Evolutionary conservation across 805 yeast species (phyloP).

Genomic region (Ogataea thermomethanolica): DNA sequence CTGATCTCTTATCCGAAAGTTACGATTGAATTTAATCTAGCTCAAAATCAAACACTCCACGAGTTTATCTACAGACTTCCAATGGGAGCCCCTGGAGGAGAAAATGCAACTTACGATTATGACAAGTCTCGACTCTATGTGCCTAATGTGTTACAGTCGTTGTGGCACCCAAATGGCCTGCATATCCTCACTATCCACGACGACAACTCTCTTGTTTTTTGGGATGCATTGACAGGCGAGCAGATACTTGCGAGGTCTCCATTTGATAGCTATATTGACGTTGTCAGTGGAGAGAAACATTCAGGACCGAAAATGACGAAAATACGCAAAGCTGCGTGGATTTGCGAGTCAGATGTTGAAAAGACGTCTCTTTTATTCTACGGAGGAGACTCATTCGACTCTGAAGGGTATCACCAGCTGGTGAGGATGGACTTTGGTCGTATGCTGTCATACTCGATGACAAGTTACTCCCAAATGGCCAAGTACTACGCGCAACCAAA

Average conservation of each 20-base stretch:
- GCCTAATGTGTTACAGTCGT: conserved; percentile 43
- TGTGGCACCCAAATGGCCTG: conserved; percentile 91
- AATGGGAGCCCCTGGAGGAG: conserved; percentile 72
- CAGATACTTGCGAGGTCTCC: conserved; percentile 70
- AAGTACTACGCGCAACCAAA: conserved; percentile 63
- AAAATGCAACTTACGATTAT: conserved; percentile 34
- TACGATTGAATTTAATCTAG: conserved; percentile 67
- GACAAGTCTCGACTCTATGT: conserved; percentile 24
- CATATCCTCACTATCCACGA: conserved; percentile 75
- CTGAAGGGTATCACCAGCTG: conserved; percentile 42
- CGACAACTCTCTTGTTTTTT: conserved; percentile 83
- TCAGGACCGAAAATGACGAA: conserved; percentile 32
- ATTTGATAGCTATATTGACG: conserved; percentile 61
- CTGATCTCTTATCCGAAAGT: conserved; percentile 68
- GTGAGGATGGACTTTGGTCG: conserved; percentile 71
- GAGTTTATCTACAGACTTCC: conserved; percentile 60
- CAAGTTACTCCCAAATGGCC: conserved; percentile 82
- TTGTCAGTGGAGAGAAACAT: conserved; percentile 35
- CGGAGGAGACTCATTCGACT: conserved; percentile 56
- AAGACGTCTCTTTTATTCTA: conserved; percentile 67
- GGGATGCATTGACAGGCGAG: conserved; percentile 85
- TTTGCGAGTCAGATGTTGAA: conserved; percentile 77
- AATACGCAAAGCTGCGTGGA: conserved; percentile 65
- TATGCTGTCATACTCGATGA: conserved; percentile 73
- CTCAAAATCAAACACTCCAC: conserved; percentile 54